Base-by-base conservation (phyloP, 257 asterid genomes). In the Fraxinus americana region DNA sequence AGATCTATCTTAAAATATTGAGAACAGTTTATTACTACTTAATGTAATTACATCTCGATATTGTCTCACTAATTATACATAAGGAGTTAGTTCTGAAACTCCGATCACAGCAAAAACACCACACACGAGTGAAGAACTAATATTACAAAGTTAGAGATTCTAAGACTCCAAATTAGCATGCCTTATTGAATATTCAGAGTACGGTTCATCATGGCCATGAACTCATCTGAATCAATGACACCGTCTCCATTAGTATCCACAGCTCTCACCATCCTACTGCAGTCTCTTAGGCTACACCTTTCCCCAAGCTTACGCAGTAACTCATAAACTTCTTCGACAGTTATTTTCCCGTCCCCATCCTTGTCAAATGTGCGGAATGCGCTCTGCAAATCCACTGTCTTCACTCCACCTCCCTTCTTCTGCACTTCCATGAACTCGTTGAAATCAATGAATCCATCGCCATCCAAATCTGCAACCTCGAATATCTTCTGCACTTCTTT, bases 241-340 rank as follows among this genome's bases (percentile, higher is more conserved):
- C 97, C 99, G 82, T 93, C 99, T 7, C 97, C 91, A 74, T 93
- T 95, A 1, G 87, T 74, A 82, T 95, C 99, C 76, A 91, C 96
- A 36, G 94, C 98, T 38, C 82, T 72, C 70, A 93, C 98, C 99
- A 95, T 95, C 75, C 78, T 89, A 83, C 73, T 74, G 87, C 99
- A 91, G 79, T 93, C 99, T 75, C 84, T 85, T 73, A 84, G 30
- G 75, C 88, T 90, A 78, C 94, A 90, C 48, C 85, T 77, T 23
- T 95, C 96, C 11, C 97, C 97, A 0, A 93, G 93, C 83, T 77
- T 87, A 48, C 67, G 73, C 84, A 93, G 72, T 91, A 93, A 11
- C 86, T 86, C 91, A 14, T 84, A 83, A 6, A 91, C 91, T 77
- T 93, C 98, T 34, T 85, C 89, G 13, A 82, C 97, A 0, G 94